These are phyloP conservation scores for Metschnikowia amazonensis DNA, from an alignment of 805 yeast species.

Conservation along the genomic window DNA sequence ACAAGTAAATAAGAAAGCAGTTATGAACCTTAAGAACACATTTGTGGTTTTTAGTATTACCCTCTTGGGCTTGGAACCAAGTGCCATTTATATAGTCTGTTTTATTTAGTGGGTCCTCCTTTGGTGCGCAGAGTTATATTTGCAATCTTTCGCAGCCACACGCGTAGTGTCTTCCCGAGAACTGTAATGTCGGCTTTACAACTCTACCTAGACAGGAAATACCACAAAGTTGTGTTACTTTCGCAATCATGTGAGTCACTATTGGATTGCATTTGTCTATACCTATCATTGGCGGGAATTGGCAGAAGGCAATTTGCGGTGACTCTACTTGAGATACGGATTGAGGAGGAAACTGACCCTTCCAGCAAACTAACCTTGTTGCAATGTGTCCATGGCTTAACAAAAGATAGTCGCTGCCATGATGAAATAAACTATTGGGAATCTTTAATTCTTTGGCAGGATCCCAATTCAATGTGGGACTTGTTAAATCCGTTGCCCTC, in stretches of 20 bases:
- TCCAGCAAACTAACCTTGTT: slow-evolving; percentile 5
- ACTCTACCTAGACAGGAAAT: slow-evolving; percentile 8
- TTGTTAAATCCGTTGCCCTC: neutral
- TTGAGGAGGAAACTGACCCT: slow-evolving; percentile 7
- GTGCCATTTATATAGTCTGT: neutral
- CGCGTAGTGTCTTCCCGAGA: neutral
- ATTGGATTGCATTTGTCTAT: slow-evolving; percentile 6
- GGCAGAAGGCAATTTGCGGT: slow-evolving; percentile 12
- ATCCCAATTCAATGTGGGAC: neutral
- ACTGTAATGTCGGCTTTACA: slow-evolving; percentile 3
- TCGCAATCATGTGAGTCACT: slow-evolving; percentile 6
- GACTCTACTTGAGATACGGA: slow-evolving; percentile 7
- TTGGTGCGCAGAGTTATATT: neutral
- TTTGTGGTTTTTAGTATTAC: neutral
- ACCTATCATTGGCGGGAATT: slow-evolving; percentile 9
- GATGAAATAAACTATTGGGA: slow-evolving; percentile 11
- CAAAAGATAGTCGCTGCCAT: neutral
- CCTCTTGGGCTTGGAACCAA: neutral
- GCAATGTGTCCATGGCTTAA: slow-evolving; percentile 8
- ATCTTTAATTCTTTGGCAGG: slow-evolving; percentile 1
- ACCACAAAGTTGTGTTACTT: slow-evolving; percentile 9
- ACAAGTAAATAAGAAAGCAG: neutral
- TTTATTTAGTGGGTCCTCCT: neutral
- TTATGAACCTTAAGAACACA: neutral
- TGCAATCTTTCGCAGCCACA: slow-evolving; percentile 5